Base-by-base conservation (phyloP, 495 filamentous ascomycete genomes). In the Hypoxylon crocopeplum region DNA sequence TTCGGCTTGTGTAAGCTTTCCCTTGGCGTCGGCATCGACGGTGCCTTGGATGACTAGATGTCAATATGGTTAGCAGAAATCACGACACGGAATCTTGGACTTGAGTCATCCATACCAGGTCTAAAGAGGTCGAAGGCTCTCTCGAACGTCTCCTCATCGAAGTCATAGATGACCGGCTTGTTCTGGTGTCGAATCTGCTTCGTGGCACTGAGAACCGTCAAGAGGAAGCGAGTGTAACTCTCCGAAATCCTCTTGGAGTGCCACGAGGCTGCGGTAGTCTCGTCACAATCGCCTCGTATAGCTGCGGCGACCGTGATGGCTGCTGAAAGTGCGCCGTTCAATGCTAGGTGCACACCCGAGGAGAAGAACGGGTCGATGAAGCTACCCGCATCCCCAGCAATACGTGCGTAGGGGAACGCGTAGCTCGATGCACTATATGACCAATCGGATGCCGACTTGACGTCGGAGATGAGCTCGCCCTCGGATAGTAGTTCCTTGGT, bases 191-290 rank as follows among this genome's bases (percentile, higher is more conserved):
- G 56, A 38, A 84, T 80, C 66, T 83, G 81, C 60, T 73, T 74
- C 3, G 70, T 56, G 1, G 76, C 70, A 44, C 71, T 80, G 36
- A 72, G 40, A 1, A 83, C 75, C 1, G 81, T 70, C 1, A 84
- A 46, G 24, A 82, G 48, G 68, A 84, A 84, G 8, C 79, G 74
- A 1, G 77, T 79, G 44, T 82, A 84, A 15, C 73, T 69, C 34
- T 80, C 77, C 1, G 69, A 47, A 0, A 77, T 64, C 53, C 78
- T 79, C 16, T 67, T 74, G 2, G 71, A 65, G 60, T 83, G 80
- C 80, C 80, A 83, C 12, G 67, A 49, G 1, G 69, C 73, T 0
- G 80, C 81, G 10, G 34, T 52, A 0, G 42, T 4, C 58, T 83
- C 79, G 13, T 65, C 61, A 36, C 58, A 69, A 19, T 82, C 58